Percentiles rank a stretch among this genome's conserved stretches.
Evolutionary conservation across 2,329 filamentous ascomycete species (phyloP).

Genomic region (Dactylellina leptospora): DNA sequence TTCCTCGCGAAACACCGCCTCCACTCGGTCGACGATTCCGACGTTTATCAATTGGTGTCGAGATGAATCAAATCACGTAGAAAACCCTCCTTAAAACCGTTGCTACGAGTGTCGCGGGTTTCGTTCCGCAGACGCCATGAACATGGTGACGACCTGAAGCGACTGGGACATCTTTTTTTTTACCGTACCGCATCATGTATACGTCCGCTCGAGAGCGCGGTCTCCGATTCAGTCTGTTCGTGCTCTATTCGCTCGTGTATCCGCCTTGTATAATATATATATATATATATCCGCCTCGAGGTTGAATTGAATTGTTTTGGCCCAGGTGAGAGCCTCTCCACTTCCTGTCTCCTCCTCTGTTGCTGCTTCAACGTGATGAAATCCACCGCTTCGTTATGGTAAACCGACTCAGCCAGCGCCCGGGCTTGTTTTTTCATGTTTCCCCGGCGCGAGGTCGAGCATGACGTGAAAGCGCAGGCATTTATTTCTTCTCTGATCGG

Average conservation of each 20-base stretch:
- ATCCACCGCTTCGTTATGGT: slow-evolving; percentile 45
- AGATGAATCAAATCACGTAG: slow-evolving; percentile 66
- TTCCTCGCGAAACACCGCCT: slow-evolving; percentile 51
- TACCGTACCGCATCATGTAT: not conserved
- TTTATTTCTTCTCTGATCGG: slow-evolving; percentile 3
- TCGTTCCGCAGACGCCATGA: slow-evolving; percentile 68
- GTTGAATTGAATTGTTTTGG: no score
- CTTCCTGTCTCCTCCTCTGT: not conserved
- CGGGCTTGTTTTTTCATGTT: not conserved
- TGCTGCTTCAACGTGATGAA: slow-evolving; percentile 18
- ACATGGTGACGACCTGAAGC: slow-evolving; percentile 73
- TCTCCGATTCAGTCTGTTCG: not conserved
- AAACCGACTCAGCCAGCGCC: slow-evolving; percentile 45
- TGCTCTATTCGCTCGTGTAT: not conserved
- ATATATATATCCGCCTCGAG: not conserved
- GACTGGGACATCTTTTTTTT: slow-evolving; percentile 49
- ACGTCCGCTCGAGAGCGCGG: not conserved
- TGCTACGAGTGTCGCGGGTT: slow-evolving; percentile 72
- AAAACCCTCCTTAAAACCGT: slow-evolving; percentile 78
- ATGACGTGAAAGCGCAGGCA: slow-evolving; percentile 34
- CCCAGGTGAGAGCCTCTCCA: not conserved
- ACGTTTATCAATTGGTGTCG: slow-evolving; percentile 71
- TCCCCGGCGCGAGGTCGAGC: slow-evolving; percentile 20
- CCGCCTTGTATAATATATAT: not conserved
- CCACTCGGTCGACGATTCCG: slow-evolving; percentile 75